A percentile compares a stretch with the other conserved stretches of the same genome.
Evolutionary conservation across 306 rosid species (phyloP).

Genomic region (Malus sylvestris): DNA sequence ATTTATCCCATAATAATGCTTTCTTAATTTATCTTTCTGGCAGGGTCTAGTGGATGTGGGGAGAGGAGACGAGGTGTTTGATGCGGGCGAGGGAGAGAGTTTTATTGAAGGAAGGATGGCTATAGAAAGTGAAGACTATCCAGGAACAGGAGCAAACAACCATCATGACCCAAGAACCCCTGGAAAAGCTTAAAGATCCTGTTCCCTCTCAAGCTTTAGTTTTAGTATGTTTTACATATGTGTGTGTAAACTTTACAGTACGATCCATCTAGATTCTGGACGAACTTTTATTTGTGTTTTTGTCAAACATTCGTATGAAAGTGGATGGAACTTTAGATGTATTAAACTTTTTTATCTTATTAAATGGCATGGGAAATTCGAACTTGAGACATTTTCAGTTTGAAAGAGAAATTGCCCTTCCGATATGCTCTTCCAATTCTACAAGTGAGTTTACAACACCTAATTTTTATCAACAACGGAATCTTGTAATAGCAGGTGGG

Average conservation of each 20-base stretch:
- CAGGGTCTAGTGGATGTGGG: slow-evolving; percentile 22
- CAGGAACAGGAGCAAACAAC: slow-evolving; percentile 61
- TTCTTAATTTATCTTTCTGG: background rate
- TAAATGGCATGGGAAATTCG: background rate
- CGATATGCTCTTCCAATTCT: no score
- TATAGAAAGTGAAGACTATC: slow-evolving; percentile 51
- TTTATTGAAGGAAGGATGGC: slow-evolving; percentile 33
- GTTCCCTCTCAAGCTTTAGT: background rate
- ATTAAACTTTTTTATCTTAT: background rate
- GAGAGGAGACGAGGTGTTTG: background rate
- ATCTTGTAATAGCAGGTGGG: no score
- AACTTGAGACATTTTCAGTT: background rate
- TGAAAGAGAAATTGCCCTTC: no score
- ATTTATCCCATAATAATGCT: background rate
- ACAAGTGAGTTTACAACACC: no score
- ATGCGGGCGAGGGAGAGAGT: background rate
- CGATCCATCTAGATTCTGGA: background rate
- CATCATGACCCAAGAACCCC: slow-evolving; percentile 55
- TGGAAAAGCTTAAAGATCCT: slow-evolving; percentile 13
- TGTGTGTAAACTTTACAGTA: background rate
- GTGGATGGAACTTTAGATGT: no score
- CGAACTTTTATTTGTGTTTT: background rate
- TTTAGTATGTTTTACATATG: background rate
- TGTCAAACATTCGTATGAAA: background rate
- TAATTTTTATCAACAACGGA: no score